Conservation (phyloP, 495 filamentous ascomycete species). For the Podospora anserina region DNA sequence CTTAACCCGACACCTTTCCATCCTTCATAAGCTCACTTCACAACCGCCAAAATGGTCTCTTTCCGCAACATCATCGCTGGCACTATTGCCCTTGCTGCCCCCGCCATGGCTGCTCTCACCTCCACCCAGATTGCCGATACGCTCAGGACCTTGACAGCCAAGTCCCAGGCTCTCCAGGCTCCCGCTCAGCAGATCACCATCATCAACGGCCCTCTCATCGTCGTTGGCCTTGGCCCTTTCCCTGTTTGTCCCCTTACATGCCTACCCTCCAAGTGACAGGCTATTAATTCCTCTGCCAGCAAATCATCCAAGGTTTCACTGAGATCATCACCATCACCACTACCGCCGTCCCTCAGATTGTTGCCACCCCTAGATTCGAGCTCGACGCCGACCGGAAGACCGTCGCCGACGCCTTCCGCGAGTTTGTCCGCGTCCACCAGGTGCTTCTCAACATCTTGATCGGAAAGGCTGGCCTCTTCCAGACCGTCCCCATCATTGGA, state of each 20-base stretch:
- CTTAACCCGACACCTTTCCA: not conserved
- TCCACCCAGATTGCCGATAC: not conserved
- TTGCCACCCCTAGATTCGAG: not conserved
- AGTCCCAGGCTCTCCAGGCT: not conserved
- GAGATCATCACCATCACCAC: slow-evolving; percentile 26
- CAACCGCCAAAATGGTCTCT: slow-evolving; percentile 4
- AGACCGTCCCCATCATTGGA: slow-evolving; percentile 2
- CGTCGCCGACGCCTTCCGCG: slow-evolving; percentile 19
- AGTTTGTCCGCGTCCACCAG: slow-evolving; percentile 28
- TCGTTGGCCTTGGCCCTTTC: slow-evolving; percentile 25
- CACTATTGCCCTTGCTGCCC: not conserved
- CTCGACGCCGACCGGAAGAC: slow-evolving; percentile 5
- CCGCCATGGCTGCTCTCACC: not conserved
- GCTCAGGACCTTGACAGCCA: not conserved
- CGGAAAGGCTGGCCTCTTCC: slow-evolving; percentile 30
- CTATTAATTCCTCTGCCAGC: slow-evolving; percentile 3
- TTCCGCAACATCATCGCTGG: not conserved
- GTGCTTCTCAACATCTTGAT: slow-evolving; percentile 33
- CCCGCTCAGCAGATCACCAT: slow-evolving; percentile 24
- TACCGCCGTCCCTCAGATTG: not conserved
- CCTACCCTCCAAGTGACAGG: too few species aligned
- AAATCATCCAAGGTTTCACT: slow-evolving; percentile 21
- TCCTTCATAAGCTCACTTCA: not conserved
- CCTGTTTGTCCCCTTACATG: slow-evolving; percentile 12
- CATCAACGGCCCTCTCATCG: slow-evolving; percentile 23